phyloP scores from a whole-genome alignment of 2,329 filamentous ascomycete species.

The Coniochaeta sp. region DNA sequence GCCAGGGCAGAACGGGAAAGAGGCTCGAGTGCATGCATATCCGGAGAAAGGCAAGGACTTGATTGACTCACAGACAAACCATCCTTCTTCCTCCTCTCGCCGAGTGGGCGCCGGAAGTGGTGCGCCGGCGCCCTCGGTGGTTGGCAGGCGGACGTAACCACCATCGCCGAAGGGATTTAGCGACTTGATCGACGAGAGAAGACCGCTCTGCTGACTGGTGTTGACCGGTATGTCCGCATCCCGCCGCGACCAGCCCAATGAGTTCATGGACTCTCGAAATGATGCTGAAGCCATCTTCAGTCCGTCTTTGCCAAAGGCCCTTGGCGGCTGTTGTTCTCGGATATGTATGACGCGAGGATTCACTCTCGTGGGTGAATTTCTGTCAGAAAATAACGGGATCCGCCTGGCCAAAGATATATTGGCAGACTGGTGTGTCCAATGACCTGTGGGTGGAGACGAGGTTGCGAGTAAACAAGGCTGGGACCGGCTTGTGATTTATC shows the following conservation, averaged over 20 bases:
- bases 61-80: slow-evolving; percentile 78
- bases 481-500: slow-evolving; percentile 15
- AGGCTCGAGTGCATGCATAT: slow-evolving; percentile 2
- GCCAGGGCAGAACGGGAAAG: slow-evolving; percentile 6
- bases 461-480: slow-evolving; percentile 13
- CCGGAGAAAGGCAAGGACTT: slow-evolving; percentile 20
- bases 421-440: slow-evolving; percentile 14
- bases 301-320: not conserved
- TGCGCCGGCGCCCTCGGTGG: slow-evolving; percentile 72
- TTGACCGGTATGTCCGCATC: slow-evolving; percentile 69
- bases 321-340: not conserved
- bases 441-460: slow-evolving; percentile 13
- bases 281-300: slow-evolving; percentile 70
- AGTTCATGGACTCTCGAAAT: slow-evolving; percentile 92
- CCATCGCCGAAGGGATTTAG: slow-evolving; percentile 81
- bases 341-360: not conserved
- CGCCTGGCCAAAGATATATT: slow-evolving; percentile 3
- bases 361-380: not conserved
- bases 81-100: slow-evolving; percentile 91
- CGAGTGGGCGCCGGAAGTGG: slow-evolving; percentile 77
- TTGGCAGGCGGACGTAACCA: slow-evolving; percentile 87
- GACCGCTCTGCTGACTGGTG: slow-evolving; percentile 62
- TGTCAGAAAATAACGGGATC: not conserved
- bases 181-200: slow-evolving; percentile 75
- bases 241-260: slow-evolving; percentile 86